A percentile compares a stretch with the other conserved stretches of the same genome.
Conservation (phyloP, 805 yeast genomes). For the Lipomyces starkeyi region DNA sequence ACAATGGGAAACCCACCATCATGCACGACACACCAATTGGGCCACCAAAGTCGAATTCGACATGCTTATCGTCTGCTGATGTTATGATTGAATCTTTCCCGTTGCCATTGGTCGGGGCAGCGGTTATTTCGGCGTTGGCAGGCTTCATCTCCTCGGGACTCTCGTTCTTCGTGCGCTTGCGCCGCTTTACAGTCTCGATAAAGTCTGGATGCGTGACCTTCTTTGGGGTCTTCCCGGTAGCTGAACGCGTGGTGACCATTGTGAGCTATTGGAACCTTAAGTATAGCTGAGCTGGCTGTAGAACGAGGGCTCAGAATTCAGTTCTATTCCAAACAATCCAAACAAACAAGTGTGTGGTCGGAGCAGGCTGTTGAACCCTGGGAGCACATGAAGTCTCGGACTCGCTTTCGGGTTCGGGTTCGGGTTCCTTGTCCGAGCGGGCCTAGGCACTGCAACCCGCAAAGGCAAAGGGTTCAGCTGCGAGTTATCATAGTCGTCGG, state of each 20-base stretch:
- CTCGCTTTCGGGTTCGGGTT: neutral
- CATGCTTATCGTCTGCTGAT: slow-evolving; percentile 12
- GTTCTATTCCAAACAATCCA: neutral
- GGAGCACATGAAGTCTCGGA: no score
- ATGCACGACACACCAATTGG: slow-evolving; percentile 86
- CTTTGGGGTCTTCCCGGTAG: slow-evolving; percentile 34
- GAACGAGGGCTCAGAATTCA: neutral
- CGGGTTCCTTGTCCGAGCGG: neutral
- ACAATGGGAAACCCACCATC: slow-evolving; percentile 88
- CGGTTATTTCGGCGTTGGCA: neutral
- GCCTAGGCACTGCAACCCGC: no score
- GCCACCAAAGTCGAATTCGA: slow-evolving; percentile 88
- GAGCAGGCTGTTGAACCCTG: no score
- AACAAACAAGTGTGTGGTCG: neutral
- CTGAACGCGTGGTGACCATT: slow-evolving; percentile 33
- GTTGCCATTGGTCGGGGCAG: neutral
- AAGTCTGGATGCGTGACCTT: slow-evolving; percentile 24
- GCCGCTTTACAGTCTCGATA: slow-evolving; percentile 24
- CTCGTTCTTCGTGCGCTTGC: slow-evolving; percentile 1
- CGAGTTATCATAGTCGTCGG: no score
- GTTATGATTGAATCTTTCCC: neutral
- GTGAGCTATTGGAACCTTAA: neutral
- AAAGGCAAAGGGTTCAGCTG: no score
- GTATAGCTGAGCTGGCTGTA: neutral
- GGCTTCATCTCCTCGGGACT: neutral